A percentile compares a stretch with the other conserved stretches of the same genome.
These are phyloP conservation scores for Cystobasidium pallidum DNA, from an alignment of 1,284 basidiomycete species.

Conservation along the genomic window DNA sequence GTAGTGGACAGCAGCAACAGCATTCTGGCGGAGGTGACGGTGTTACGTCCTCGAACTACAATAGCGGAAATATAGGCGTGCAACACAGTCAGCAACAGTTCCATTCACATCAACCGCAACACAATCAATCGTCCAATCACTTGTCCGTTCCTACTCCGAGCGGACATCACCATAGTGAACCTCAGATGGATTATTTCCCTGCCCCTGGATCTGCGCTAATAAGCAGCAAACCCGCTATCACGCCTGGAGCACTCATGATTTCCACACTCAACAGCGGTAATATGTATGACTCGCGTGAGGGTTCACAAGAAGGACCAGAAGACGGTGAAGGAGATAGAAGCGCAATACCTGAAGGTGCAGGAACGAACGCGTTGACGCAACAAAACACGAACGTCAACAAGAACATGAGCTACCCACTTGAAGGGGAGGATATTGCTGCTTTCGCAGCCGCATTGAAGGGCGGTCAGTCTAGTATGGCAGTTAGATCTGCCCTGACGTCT, in stretches of 20 bases:
- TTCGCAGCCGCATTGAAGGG: constrained; percentile 42
- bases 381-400: constrained; percentile 20
- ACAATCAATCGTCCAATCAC: not conserved
- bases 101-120: too few species aligned
- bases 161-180: constrained; percentile 17
- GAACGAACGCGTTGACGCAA: constrained; percentile 12
- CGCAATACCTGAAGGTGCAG: constrained; percentile 16
- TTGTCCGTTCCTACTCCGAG: constrained; percentile 6
- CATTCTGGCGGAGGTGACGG: not conserved
- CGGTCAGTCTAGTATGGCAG: constrained; percentile 35
- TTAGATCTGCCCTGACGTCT: constrained; percentile 21
- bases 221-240: constrained; percentile 26
- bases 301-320: constrained; percentile 18
- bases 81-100: constrained; percentile 19
- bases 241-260: constrained; percentile 43
- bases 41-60: not conserved
- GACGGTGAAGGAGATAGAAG: not conserved
- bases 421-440: constrained; percentile 40
- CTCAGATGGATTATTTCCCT: constrained; percentile 37
- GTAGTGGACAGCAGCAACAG: constrained; percentile 1
- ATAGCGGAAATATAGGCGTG: not conserved
- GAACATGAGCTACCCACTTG: constrained; percentile 21
- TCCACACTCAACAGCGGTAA: constrained; percentile 23
- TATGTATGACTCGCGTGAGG: not conserved
- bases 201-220: constrained; percentile 34